These are phyloP conservation scores for Dimocarpus longan DNA, from an alignment of 345 rosid species.

Conservation along the genomic window DNA sequence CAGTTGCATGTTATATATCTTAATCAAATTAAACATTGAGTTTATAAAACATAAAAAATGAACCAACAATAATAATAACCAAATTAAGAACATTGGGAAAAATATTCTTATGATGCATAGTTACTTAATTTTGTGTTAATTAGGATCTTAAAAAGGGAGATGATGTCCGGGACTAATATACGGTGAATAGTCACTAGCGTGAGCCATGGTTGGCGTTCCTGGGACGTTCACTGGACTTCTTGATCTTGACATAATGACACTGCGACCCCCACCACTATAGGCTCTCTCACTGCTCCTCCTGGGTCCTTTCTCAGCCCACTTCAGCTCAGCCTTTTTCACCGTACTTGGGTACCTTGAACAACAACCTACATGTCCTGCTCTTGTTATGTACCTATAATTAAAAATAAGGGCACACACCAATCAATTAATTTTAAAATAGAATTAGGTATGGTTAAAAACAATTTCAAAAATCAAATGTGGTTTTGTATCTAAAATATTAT, in stretches of 20 bases:
- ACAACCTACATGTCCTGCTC: constrained; percentile 56
- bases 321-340: constrained; percentile 58
- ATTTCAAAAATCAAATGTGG: no score
- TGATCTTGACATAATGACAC: constrained; percentile 33
- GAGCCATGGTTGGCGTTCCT: constrained; percentile 18
- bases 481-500: no score
- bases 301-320: constrained; percentile 76
- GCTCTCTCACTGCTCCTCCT: constrained; percentile 41
- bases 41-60: background rate
- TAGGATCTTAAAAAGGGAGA: constrained; percentile 32
- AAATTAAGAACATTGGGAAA: background rate
- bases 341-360: constrained; percentile 36
- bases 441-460: no score
- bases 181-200: constrained; percentile 31
- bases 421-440: background rate
- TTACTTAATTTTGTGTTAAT: background rate
- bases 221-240: constrained; percentile 28
- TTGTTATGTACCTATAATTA: constrained; percentile 50
- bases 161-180: constrained; percentile 30
- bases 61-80: background rate
- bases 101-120: background rate
- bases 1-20: background rate
- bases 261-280: constrained; percentile 21
- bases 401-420: background rate
- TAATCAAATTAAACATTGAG: background rate